Conservation (phyloP, 2,329 filamentous ascomycete species). For the Neonectria sp. region DNA sequence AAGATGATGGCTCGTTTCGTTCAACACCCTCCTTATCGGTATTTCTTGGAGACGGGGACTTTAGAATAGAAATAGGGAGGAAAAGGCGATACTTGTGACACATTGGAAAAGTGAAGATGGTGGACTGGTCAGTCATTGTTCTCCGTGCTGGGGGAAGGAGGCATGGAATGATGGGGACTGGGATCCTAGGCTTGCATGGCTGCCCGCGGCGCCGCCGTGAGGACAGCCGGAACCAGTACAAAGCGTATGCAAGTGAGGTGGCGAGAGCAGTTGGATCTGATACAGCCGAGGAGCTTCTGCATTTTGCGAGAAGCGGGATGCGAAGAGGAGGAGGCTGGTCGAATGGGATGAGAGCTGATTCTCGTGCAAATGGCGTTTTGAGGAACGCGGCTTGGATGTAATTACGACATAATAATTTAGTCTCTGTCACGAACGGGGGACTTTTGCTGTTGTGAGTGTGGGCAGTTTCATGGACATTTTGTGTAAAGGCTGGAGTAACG, state of each 20-base stretch:
- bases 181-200: not conserved
- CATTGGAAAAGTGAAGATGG: slow-evolving; percentile 14
- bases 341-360: slow-evolving; percentile 12
- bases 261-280: slow-evolving; percentile 2
- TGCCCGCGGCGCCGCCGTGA: not conserved
- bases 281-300: slow-evolving; percentile 9
- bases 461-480: not conserved
- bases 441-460: not conserved
- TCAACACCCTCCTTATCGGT: slow-evolving; percentile 28
- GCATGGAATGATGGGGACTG: not conserved
- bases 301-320: slow-evolving; percentile 16
- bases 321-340: slow-evolving; percentile 7
- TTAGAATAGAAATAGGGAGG: slow-evolving; percentile 31
- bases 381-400: slow-evolving; percentile 36
- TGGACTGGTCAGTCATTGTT: slow-evolving; percentile 1
- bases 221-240: slow-evolving; percentile 1
- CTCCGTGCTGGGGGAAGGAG: not conserved
- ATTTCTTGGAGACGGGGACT: slow-evolving; percentile 27
- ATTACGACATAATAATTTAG: slow-evolving; percentile 43
- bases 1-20: slow-evolving; percentile 21
- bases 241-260: not conserved
- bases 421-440: slow-evolving; percentile 26
- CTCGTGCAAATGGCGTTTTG: slow-evolving; percentile 30
- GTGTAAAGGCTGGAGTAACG: not conserved
- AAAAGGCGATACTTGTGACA: slow-evolving; percentile 11